Evolutionary conservation across 345 rosid species (phyloP).

Genomic region (Melastoma malabathricum): DNA sequence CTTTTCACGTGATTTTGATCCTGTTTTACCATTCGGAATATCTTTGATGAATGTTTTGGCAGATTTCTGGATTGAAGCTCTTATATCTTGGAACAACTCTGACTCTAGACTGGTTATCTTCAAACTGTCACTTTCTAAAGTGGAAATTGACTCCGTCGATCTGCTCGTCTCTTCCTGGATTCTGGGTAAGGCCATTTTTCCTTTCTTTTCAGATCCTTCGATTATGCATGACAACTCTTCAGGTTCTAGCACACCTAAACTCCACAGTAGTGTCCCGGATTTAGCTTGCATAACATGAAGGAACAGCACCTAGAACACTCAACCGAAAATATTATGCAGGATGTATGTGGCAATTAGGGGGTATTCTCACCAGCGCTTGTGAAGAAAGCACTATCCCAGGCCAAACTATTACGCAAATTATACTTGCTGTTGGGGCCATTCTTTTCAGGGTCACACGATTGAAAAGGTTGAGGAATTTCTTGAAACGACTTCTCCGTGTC

Average conservation of each 20-base stretch:
- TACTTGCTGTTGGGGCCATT: conserved; percentile 31
- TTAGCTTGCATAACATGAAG: neutral
- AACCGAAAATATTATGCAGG: neutral
- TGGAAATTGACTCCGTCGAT: conserved; percentile 72
- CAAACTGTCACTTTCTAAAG: conserved; percentile 54
- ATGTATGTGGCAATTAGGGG: neutral
- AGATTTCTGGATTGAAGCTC: conserved; percentile 71
- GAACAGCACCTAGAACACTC: neutral
- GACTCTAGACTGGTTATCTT: conserved; percentile 31
- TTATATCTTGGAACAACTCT: conserved; percentile 57
- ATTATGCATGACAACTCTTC: conserved; percentile 80
- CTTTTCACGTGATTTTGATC: conserved; percentile 14
- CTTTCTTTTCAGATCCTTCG: conserved; percentile 27
- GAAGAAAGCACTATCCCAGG: conserved; percentile 94
- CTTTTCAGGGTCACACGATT: conserved; percentile 27
- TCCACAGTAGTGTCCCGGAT: neutral
- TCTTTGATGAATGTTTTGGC: conserved; percentile 15
- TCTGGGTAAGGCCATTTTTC: conserved; percentile 28
- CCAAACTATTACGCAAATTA: conserved; percentile 77
- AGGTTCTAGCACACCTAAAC: conserved; percentile 66
- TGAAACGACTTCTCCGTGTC: conserved; percentile 17
- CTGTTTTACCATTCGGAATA: conserved; percentile 20
- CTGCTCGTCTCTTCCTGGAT: conserved; percentile 56
- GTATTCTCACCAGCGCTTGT: conserved; percentile 55
- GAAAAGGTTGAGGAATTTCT: conserved; percentile 20